These are phyloP conservation scores for Chenopodium album DNA, from an alignment of 148 eudicot genomes.

Conservation along the genomic window DNA sequence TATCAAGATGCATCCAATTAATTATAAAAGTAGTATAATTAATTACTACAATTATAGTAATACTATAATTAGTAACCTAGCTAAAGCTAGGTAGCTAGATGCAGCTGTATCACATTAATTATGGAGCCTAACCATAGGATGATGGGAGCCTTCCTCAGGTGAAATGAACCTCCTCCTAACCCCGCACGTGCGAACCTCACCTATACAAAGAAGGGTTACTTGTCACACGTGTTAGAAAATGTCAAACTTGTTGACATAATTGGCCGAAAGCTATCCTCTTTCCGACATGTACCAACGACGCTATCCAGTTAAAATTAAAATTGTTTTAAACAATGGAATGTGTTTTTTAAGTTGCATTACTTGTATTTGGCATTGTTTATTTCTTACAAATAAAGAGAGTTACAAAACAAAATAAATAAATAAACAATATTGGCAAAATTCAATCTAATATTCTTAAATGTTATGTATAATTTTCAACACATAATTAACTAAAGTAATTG, in stretches of 20 bases:
- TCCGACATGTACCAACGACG: background rate
- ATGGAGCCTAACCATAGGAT: background rate
- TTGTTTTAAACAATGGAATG: too few species aligned
- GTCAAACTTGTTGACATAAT: constrained; percentile 17
- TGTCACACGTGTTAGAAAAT: background rate
- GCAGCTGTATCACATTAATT: constrained; percentile 17
- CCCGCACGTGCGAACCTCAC: background rate
- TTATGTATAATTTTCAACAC: too few species aligned
- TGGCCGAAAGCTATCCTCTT: background rate
- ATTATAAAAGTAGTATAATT: background rate
- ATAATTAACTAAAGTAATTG: too few species aligned
- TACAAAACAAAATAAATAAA: too few species aligned
- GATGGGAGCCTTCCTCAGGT: too few species aligned
- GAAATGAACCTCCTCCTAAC: background rate
- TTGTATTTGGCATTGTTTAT: too few species aligned
- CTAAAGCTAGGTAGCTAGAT: background rate
- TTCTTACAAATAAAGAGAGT: too few species aligned
- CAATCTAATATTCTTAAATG: too few species aligned
- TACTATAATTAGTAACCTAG: background rate
- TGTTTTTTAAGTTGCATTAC: too few species aligned
- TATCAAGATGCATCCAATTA: background rate
- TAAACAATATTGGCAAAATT: too few species aligned
- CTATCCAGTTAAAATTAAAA: too few species aligned
- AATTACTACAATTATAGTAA: background rate
- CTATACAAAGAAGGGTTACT: background rate